Evolutionary conservation across 1,284 basidiomycete species (phyloP).

Genomic region (Rhodotorula mucilaginosa): DNA sequence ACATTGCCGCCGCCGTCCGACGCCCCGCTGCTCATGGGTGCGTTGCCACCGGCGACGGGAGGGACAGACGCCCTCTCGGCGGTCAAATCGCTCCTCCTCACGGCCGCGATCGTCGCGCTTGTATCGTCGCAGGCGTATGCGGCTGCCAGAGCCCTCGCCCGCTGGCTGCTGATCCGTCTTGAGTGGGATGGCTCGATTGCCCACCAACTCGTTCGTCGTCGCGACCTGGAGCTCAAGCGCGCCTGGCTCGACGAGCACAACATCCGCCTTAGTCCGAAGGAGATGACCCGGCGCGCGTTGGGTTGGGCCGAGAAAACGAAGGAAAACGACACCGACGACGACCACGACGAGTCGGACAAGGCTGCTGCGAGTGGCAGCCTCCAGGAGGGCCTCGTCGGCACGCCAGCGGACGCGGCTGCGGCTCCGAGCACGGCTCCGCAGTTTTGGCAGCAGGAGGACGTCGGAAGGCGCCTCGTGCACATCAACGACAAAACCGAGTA

Average conservation of each 20-base stretch:
- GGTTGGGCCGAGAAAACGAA: slow-evolving; percentile 12
- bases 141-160: slow-evolving; percentile 52
- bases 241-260: slow-evolving; percentile 30
- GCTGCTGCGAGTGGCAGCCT: background rate
- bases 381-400: slow-evolving; percentile 1
- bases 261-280: slow-evolving; percentile 12
- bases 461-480: slow-evolving; percentile 10
- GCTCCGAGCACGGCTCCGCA: background rate
- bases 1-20: slow-evolving; percentile 10
- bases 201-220: slow-evolving; percentile 58
- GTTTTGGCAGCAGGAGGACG: slow-evolving; percentile 32
- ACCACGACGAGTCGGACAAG: slow-evolving; percentile 10
- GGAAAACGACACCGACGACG: slow-evolving; percentile 15
- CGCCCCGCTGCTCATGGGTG: slow-evolving; percentile 14
- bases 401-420: slow-evolving; percentile 11
- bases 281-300: slow-evolving; percentile 18
- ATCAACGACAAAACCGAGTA: slow-evolving; percentile 29
- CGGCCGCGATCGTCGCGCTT: slow-evolving; percentile 70
- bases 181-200: slow-evolving; percentile 72
- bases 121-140: slow-evolving; percentile 77
- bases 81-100: slow-evolving; percentile 52
- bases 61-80: slow-evolving; percentile 9
- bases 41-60: slow-evolving; percentile 14
- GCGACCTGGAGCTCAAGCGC: slow-evolving; percentile 62
- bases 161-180: slow-evolving; percentile 63